Percentiles rank a stretch among this genome's conserved stretches.
Conservation (phyloP, 768 basidiomycete genomes). For the Collybiopsis confluens region DNA sequence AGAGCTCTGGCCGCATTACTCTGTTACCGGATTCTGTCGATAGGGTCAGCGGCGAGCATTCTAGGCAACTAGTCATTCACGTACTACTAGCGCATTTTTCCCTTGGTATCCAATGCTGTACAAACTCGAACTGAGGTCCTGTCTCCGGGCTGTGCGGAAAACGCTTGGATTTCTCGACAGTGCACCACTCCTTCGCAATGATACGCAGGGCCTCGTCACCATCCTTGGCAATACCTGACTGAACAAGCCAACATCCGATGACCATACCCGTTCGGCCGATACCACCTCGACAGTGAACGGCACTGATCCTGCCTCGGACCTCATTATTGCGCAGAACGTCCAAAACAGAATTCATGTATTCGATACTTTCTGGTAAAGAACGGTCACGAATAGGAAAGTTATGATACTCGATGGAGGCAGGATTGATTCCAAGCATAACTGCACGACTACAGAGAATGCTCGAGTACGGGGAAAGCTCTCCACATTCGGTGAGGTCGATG, state of each 20-base stretch:
- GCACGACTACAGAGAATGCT: slow-evolving; percentile 52
- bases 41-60: not conserved
- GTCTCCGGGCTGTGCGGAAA: slow-evolving; percentile 80
- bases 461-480: slow-evolving; percentile 67
- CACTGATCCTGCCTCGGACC: slow-evolving; percentile 51
- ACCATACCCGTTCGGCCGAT: slow-evolving; percentile 66
- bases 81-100: not conserved
- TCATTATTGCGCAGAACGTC: slow-evolving; percentile 59
- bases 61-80: not conserved
- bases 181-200: slow-evolving; percentile 67
- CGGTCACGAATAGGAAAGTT: slow-evolving; percentile 77
- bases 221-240: slow-evolving; percentile 55
- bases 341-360: slow-evolving; percentile 57
- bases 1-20: not conserved
- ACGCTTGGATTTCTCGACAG: slow-evolving; percentile 71
- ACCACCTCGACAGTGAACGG: slow-evolving; percentile 78
- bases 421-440: slow-evolving; percentile 49
- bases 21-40: not conserved
- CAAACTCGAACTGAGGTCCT: slow-evolving; percentile 74
- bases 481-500: slow-evolving; percentile 80
- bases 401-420: slow-evolving; percentile 61
- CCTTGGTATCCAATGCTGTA: slow-evolving; percentile 20
- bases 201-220: slow-evolving; percentile 62
- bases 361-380: slow-evolving; percentile 53
- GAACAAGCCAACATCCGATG: slow-evolving; percentile 74